Conservation (phyloP, 495 filamentous ascomycete genomes). For the Lindgomyces ingoldianus region DNA sequence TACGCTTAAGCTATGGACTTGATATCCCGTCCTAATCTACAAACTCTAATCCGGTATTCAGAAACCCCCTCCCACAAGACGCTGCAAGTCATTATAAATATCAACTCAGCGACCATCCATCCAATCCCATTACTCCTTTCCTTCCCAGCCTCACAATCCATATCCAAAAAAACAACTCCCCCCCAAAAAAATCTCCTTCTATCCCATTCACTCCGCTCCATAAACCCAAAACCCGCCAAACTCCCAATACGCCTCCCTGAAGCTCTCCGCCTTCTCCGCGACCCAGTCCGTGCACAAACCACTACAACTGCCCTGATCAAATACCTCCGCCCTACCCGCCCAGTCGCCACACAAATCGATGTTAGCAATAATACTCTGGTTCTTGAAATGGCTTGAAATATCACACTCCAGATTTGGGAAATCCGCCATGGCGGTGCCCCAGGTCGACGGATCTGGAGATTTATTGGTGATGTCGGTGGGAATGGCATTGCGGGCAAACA, state of each 20-base stretch:
- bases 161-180: too few species aligned
- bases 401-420: constrained; percentile 41
- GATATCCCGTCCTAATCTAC: neutral
- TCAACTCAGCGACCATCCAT: too few species aligned
- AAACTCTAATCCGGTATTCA: too few species aligned
- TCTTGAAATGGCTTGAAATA: constrained; percentile 32
- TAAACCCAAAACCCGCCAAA: constrained; percentile 50
- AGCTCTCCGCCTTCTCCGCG: constrained; percentile 31
- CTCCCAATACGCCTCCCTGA: constrained; percentile 47
- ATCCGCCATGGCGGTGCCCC: constrained; percentile 32
- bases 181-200: too few species aligned
- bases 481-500: constrained; percentile 32
- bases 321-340: constrained; percentile 38
- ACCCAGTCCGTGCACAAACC: constrained; percentile 41
- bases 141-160: too few species aligned
- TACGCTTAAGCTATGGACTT: neutral
- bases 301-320: constrained; percentile 26
- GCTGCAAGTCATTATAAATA: too few species aligned
- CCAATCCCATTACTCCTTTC: too few species aligned
- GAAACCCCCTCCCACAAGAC: too few species aligned
- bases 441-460: constrained; percentile 33
- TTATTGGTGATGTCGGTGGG: constrained; percentile 27
- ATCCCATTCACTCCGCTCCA: neutral
- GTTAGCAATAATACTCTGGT: constrained; percentile 38
- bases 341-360: constrained; percentile 40